A percentile compares a stretch with the other conserved stretches of the same genome.
Evolutionary conservation across 176 grass and related monocot species (phyloP).

Genomic region (Oryza nivara): DNA sequence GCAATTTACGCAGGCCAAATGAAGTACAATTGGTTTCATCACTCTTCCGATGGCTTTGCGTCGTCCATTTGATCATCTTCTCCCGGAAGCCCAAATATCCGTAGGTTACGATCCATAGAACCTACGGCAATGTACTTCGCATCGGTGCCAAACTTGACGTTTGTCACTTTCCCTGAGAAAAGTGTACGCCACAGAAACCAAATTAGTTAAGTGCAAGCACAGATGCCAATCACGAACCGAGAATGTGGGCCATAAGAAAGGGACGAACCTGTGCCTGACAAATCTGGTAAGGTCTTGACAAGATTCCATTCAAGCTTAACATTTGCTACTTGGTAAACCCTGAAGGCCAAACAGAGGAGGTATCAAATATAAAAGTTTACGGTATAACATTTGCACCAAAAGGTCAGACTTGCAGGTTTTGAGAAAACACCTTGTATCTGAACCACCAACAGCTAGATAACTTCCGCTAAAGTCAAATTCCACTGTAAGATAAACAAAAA

Average conservation of each 20-base stretch:
- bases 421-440: conserved; percentile 73
- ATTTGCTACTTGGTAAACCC: conserved; percentile 94
- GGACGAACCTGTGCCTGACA: conserved; percentile 87
- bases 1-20: conserved; percentile 24
- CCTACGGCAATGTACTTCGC: conserved; percentile 82
- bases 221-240: conserved; percentile 1
- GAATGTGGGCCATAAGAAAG: background rate
- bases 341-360: conserved; percentile 45
- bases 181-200: background rate
- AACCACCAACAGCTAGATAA: conserved; percentile 93
- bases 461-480: conserved; percentile 95
- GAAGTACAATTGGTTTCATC: conserved; percentile 30
- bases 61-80: conserved; percentile 73
- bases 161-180: conserved; percentile 79
- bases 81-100: conserved; percentile 91
- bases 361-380: background rate
- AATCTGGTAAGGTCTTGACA: conserved; percentile 91
- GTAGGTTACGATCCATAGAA: conserved; percentile 96
- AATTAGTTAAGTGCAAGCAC: conserved; percentile 9
- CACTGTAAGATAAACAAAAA: conserved; percentile 60
- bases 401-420: background rate
- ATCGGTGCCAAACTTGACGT: conserved; percentile 84
- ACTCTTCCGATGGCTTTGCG: conserved; percentile 43
- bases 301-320: conserved; percentile 97
- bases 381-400: background rate